Conservation (phyloP, 2,329 filamentous ascomycete species). For the Talaromyces sp. region DNA sequence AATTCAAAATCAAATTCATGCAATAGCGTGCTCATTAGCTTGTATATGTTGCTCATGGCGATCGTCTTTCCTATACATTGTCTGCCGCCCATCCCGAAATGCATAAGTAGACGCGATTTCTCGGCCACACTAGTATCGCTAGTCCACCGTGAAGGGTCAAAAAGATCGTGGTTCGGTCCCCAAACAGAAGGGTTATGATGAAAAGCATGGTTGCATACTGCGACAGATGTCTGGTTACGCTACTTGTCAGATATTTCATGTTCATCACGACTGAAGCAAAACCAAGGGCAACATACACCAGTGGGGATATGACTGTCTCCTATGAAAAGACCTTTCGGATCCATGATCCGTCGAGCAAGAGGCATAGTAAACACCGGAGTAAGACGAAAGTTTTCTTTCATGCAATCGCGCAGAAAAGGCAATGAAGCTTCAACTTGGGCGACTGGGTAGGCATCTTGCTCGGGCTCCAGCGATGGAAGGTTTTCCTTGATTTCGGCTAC, state of each 20-base stretch:
- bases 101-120: constrained; percentile 26
- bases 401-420: constrained; percentile 23
- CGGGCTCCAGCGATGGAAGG: not conserved
- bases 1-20: constrained; percentile 26
- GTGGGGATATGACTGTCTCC: constrained; percentile 21
- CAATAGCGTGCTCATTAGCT: constrained; percentile 27
- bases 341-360: constrained; percentile 24
- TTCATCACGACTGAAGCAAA: not conserved
- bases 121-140: constrained; percentile 13
- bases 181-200: constrained; percentile 30
- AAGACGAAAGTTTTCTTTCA: constrained; percentile 31
- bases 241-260: not conserved
- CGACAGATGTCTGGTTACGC: constrained; percentile 23
- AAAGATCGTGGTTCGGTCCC: constrained; percentile 28
- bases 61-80: constrained; percentile 34
- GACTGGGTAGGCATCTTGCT: constrained; percentile 20
- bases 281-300: constrained; percentile 17
- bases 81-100: constrained; percentile 30
- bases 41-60: constrained; percentile 31
- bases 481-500: constrained; percentile 17
- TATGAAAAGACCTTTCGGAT: constrained; percentile 21
- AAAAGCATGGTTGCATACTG: constrained; percentile 31
- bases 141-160: constrained; percentile 26
- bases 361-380: constrained; percentile 34
- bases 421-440: constrained; percentile 19